phyloP scores from a whole-genome alignment of 305 asterid species.

The Vinca major region DNA sequence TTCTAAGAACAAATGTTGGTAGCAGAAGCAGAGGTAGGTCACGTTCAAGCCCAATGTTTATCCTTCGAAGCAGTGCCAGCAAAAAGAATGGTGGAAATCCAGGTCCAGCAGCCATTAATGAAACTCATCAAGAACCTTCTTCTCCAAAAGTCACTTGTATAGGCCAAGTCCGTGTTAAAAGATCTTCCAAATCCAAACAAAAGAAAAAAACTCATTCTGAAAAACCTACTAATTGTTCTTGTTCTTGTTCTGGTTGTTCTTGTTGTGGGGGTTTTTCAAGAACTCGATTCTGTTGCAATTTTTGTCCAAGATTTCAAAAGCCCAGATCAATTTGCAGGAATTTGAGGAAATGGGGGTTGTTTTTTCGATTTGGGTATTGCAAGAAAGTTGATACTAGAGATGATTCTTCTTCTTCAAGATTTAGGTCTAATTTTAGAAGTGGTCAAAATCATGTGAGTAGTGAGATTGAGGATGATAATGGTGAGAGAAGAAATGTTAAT shows the following conservation, averaged over 20 bases:
- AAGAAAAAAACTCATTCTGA: background rate
- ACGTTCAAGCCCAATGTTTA: slow-evolving; percentile 63
- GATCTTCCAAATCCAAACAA: slow-evolving; percentile 25
- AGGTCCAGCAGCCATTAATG: slow-evolving; percentile 21
- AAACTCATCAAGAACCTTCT: slow-evolving; percentile 58
- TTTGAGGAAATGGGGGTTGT: slow-evolving; percentile 31
- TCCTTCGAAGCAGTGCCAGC: slow-evolving; percentile 20
- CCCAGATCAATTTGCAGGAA: slow-evolving; percentile 17
- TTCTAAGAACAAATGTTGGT: slow-evolving; percentile 55
- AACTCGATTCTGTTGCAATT: slow-evolving; percentile 14
- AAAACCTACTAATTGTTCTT: background rate
- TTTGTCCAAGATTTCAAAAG: slow-evolving; percentile 16
- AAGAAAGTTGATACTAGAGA: slow-evolving; percentile 36
- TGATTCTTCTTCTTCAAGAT: slow-evolving; percentile 24
- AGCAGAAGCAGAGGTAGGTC: slow-evolving; percentile 74
- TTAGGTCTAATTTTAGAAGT: slow-evolving; percentile 19
- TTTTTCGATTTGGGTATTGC: slow-evolving; percentile 38
- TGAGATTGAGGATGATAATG: slow-evolving; percentile 11
- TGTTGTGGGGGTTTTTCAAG: slow-evolving; percentile 26
- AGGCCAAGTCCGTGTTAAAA: slow-evolving; percentile 76
- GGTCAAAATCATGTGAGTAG: slow-evolving; percentile 10
- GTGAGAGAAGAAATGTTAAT: background rate
- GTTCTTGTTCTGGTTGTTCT: background rate
- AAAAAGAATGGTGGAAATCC: slow-evolving; percentile 15
- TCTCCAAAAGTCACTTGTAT: slow-evolving; percentile 93